Percentiles rank a stretch among this genome's conserved stretches.
Conservation (phyloP, 768 basidiomycete genomes). For the Termitomyces sp. region DNA sequence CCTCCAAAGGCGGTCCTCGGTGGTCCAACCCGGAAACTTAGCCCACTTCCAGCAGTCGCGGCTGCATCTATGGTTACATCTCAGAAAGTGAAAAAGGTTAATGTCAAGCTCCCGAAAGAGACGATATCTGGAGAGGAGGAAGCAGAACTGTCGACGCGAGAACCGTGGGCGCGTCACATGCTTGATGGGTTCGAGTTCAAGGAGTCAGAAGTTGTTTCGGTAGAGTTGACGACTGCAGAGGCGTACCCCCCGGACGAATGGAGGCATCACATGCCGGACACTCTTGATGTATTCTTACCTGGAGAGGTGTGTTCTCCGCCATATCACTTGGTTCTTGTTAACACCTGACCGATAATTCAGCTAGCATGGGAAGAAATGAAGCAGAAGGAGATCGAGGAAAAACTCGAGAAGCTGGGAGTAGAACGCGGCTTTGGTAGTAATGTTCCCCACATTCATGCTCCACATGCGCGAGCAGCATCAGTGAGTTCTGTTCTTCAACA, state of each 20-base stretch:
- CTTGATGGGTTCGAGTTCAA: slow-evolving; percentile 27
- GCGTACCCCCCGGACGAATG: slow-evolving; percentile 64
- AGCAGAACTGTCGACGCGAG: slow-evolving; percentile 37
- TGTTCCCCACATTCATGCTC: slow-evolving; percentile 62
- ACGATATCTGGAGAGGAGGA: slow-evolving; percentile 43
- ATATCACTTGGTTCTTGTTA: background rate
- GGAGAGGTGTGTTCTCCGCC: slow-evolving; percentile 54
- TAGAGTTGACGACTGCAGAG: slow-evolving; percentile 44
- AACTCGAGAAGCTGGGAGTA: slow-evolving; percentile 76
- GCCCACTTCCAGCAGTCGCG: slow-evolving; percentile 50
- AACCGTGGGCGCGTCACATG: slow-evolving; percentile 63
- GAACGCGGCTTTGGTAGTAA: slow-evolving; percentile 59
- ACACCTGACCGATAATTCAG: slow-evolving; percentile 33
- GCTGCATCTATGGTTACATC: slow-evolving; percentile 26
- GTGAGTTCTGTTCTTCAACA: slow-evolving; percentile 42
- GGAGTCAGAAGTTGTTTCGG: slow-evolving; percentile 20
- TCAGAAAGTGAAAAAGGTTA: slow-evolving; percentile 61
- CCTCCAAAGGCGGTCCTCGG: slow-evolving; percentile 87
- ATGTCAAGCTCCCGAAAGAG: slow-evolving; percentile 75
- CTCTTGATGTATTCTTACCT: slow-evolving; percentile 80
- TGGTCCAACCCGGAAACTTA: slow-evolving; percentile 74
- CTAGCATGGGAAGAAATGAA: slow-evolving; percentile 72
- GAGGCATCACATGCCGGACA: slow-evolving; percentile 55
- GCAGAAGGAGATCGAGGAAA: slow-evolving; percentile 73
- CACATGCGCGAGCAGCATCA: slow-evolving; percentile 81